Conservation (phyloP, 352 stramenopile genomes). For the Pythium monospermum region DNA sequence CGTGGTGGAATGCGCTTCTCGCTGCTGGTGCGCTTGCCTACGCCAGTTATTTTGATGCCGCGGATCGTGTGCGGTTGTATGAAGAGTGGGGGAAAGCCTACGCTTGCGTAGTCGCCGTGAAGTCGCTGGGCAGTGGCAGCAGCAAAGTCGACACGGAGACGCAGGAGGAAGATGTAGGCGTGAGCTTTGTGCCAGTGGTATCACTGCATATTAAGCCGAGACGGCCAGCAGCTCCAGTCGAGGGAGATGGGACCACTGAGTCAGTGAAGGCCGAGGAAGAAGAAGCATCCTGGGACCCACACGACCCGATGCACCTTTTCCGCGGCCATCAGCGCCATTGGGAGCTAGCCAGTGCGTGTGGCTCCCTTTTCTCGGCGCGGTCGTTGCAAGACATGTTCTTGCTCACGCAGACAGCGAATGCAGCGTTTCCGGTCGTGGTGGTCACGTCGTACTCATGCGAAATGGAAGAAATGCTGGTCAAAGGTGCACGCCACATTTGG, state of each 20-base stretch:
- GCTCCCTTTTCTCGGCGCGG: conserved; percentile 35
- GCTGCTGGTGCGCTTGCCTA: conserved; percentile 39
- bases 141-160: no score
- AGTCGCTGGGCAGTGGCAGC: background rate
- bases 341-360: conserved; percentile 25
- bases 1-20: conserved; percentile 54
- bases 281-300: background rate
- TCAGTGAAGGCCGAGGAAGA: background rate
- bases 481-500: conserved; percentile 34
- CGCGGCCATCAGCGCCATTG: conserved; percentile 7
- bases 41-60: conserved; percentile 12
- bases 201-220: background rate
- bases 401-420: conserved; percentile 25
- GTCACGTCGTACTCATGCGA: conserved; percentile 36
- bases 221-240: no score
- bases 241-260: no score
- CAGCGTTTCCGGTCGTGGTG: conserved; percentile 31
- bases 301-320: conserved; percentile 5
- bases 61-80: conserved; percentile 18
- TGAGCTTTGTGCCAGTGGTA: background rate
- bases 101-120: background rate
- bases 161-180: conserved; percentile 4
- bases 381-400: conserved; percentile 39
- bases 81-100: conserved; percentile 9
- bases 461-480: conserved; percentile 40